phyloP scores from a whole-genome alignment of 2,329 filamentous ascomycete species.

The Didymella arachidicola region DNA sequence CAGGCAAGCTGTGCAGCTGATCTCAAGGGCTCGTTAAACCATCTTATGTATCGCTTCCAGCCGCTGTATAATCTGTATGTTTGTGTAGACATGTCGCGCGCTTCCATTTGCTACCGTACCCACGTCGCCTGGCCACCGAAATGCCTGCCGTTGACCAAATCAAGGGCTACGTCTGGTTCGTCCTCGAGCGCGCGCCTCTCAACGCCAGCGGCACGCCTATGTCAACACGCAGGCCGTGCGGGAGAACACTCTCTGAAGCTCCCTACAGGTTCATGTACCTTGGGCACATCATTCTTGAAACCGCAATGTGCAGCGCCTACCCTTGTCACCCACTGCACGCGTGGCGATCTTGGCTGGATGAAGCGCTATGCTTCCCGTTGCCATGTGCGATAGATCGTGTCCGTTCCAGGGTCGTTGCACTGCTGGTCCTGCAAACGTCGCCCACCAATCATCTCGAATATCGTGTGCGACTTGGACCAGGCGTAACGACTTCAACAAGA shows the following conservation, averaged over 20 bases:
- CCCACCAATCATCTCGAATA: slow-evolving; percentile 35
- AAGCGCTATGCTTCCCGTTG: slow-evolving; percentile 34
- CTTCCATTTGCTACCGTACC: slow-evolving; percentile 42
- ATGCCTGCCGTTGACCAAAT: slow-evolving; percentile 39
- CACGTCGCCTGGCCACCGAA: slow-evolving; percentile 33
- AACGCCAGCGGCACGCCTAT: slow-evolving; percentile 41
- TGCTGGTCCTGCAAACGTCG: slow-evolving; percentile 18
- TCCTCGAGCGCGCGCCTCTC: slow-evolving; percentile 46
- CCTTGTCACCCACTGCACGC: slow-evolving; percentile 34
- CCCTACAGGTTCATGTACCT: slow-evolving; percentile 39
- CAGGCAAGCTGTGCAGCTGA: slow-evolving; percentile 33
- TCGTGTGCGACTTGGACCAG: slow-evolving; percentile 38
- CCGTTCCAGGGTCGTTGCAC: slow-evolving; percentile 32
- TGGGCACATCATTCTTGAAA: slow-evolving; percentile 38
- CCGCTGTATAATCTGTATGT: slow-evolving; percentile 44
- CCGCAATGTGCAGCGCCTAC: slow-evolving; percentile 45
- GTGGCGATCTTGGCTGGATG: slow-evolving; percentile 30
- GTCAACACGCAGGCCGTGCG: slow-evolving; percentile 38
- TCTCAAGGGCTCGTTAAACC: slow-evolving; percentile 37
- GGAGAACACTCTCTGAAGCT: slow-evolving; percentile 33
- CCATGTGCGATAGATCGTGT: slow-evolving; percentile 30
- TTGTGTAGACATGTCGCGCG: slow-evolving; percentile 46
- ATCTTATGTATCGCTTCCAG: slow-evolving; percentile 48
- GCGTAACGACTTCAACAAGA: slow-evolving; percentile 37
- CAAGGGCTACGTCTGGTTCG: slow-evolving; percentile 43